Percentiles rank a stretch among this genome's conserved stretches.
phyloP scores from a whole-genome alignment of 768 basidiomycete species.

The Mrakia frigida region DNA sequence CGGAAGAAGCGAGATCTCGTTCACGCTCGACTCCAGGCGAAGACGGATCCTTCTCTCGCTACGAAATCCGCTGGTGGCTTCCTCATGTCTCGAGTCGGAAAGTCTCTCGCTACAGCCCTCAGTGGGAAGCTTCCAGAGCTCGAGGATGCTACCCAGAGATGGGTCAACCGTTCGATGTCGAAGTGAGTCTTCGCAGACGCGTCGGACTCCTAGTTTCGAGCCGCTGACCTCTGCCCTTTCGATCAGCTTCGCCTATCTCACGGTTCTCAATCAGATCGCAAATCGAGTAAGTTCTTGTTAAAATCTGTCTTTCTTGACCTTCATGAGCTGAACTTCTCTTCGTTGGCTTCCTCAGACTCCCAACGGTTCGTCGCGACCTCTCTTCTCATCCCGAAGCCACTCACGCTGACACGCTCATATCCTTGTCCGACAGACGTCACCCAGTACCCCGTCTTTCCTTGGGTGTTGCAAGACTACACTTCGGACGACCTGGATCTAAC shows the following conservation, averaged over 20 bases:
- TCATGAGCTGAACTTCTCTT: neutral
- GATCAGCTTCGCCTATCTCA: constrained; percentile 74
- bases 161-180: constrained; percentile 86
- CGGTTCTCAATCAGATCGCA: constrained; percentile 83
- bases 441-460: constrained; percentile 82
- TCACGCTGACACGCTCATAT: too few species aligned
- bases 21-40: constrained; percentile 44
- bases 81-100: constrained; percentile 41
- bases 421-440: constrained; percentile 58
- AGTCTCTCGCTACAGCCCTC: constrained; percentile 32
- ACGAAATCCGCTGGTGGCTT: constrained; percentile 50
- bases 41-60: constrained; percentile 50
- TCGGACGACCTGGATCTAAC: constrained; percentile 64
- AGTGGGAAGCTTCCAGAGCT: constrained; percentile 40
- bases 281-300: constrained; percentile 55
- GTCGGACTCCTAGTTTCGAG: too few species aligned
- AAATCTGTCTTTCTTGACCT: too few species aligned
- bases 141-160: constrained; percentile 52
- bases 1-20: constrained; percentile 55
- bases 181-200: too few species aligned
- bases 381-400: too few species aligned
- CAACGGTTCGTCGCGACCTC: constrained; percentile 48
- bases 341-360: constrained; percentile 54
- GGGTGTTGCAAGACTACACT: constrained; percentile 80
- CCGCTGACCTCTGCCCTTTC: neutral